phyloP scores from a whole-genome alignment of 768 basidiomycete genomes.

The Pseudohyphozyma bogoriensis region DNA sequence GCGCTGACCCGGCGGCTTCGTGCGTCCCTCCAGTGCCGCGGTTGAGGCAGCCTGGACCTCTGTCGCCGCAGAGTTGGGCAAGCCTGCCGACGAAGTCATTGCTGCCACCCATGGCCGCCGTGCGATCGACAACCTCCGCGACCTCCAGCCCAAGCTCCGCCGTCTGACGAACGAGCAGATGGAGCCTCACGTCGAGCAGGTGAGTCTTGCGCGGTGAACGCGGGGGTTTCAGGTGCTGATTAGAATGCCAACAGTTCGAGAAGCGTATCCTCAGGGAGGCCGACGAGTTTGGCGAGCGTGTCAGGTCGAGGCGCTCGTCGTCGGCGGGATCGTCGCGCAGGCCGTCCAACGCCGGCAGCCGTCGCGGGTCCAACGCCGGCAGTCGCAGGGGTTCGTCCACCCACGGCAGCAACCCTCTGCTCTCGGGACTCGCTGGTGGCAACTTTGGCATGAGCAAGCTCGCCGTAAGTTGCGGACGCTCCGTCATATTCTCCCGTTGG shows the following conservation, averaged over 20 bases:
- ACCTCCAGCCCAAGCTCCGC: conserved; percentile 36
- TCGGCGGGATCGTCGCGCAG: conserved; percentile 33
- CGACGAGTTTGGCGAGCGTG: conserved; percentile 50
- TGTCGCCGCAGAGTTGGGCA: conserved; percentile 59
- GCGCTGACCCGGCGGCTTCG: too few relatives aligned
- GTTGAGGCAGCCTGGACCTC: conserved; percentile 68
- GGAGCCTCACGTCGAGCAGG: conserved; percentile 33
- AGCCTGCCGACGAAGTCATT: conserved; percentile 58
- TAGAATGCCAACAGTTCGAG: conserved; percentile 44
- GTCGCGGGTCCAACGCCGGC: conserved; percentile 19
- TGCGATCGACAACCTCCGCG: conserved; percentile 60
- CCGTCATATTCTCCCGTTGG: too few relatives aligned
- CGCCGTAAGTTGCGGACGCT: not conserved
- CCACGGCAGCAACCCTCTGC: conserved; percentile 19
- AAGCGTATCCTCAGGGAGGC: conserved; percentile 57
- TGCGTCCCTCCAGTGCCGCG: conserved; percentile 38
- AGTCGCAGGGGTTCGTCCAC: conserved; percentile 14
- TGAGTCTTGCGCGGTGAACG: not conserved
- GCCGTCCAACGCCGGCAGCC: conserved; percentile 14
- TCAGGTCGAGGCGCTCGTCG: conserved; percentile 41
- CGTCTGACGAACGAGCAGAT: conserved; percentile 28
- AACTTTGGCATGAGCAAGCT: conserved; percentile 28
- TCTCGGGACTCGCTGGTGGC: conserved; percentile 23
- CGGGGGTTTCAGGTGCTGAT: not conserved
- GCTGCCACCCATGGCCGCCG: conserved; percentile 69